Conservation (phyloP, 306 rosid species). For the Arachis stenosperma region DNA sequence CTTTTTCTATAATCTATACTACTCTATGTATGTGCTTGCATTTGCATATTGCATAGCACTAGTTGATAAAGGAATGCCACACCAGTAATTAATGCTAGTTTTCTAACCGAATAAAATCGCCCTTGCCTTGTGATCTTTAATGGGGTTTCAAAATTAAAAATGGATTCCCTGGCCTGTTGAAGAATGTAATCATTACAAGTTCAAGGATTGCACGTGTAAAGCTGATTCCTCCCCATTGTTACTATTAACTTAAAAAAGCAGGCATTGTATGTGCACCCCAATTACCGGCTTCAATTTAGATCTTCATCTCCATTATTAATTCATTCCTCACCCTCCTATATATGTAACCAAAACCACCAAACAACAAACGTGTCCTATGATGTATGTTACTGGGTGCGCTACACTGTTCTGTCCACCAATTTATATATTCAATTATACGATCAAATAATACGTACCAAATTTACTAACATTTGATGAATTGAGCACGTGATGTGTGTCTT, state of each 20-base stretch:
- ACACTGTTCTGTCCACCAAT: background rate
- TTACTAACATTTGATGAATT: too few species aligned
- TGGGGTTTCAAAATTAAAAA: too few species aligned
- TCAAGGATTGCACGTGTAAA: constrained; percentile 61
- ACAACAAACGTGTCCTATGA: background rate
- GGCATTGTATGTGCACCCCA: constrained; percentile 47
- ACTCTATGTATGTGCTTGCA: background rate
- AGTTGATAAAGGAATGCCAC: too few species aligned
- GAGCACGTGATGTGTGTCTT: too few species aligned
- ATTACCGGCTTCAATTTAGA: constrained; percentile 53
- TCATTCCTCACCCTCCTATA: background rate
- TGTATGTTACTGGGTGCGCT: background rate
- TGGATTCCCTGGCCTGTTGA: constrained; percentile 13
- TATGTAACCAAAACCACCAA: background rate
- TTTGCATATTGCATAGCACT: background rate
- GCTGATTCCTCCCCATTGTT: constrained; percentile 50
- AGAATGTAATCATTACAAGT: constrained; percentile 52
- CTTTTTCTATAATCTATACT: background rate
- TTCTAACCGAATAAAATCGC: constrained; percentile 27
- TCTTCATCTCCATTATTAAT: background rate
- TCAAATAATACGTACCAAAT: too few species aligned
- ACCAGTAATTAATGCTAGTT: too few species aligned
- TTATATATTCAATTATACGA: too few species aligned
- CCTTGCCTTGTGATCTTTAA: constrained; percentile 10
- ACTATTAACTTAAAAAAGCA: constrained; percentile 44